phyloP scores from a whole-genome alignment of 2,329 filamentous ascomycete species.

The Aspergillus floridensis region DNA sequence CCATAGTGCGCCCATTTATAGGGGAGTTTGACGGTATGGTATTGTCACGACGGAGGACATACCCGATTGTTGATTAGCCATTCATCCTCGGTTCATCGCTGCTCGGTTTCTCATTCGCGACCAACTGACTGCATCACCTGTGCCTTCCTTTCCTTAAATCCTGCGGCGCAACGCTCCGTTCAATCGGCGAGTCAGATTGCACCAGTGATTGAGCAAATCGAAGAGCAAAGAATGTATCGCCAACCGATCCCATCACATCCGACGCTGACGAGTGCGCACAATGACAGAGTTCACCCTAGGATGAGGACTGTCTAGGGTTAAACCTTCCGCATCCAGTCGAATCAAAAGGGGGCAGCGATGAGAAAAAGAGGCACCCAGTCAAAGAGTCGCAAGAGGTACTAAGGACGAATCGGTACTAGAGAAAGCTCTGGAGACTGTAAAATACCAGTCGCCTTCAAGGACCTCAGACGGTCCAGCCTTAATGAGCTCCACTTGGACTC shows the following conservation, averaged over 20 bases:
- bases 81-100: neutral
- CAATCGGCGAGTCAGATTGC: neutral
- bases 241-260: neutral
- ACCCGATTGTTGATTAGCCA: neutral
- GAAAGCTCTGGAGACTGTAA: neutral
- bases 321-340: neutral
- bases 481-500: constrained; percentile 22
- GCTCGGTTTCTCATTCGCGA: too few species aligned
- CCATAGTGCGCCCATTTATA: neutral
- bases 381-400: constrained; percentile 6
- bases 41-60: neutral
- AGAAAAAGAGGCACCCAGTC: constrained; percentile 1
- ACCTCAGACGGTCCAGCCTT: constrained; percentile 19
- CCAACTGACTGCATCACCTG: neutral
- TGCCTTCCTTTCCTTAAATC: neutral
- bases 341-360: constrained; percentile 4
- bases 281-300: constrained; percentile 9
- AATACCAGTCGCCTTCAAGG: constrained; percentile 6
- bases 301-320: constrained; percentile 6
- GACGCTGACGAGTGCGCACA: neutral
- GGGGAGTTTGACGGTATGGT: neutral
- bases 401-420: neutral
- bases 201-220: neutral
- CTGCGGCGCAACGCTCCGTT: constrained; percentile 1
- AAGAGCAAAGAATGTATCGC: neutral